These are phyloP conservation scores for Rhodosporidiobolus sp. DNA, from an alignment of 768 basidiomycete genomes.

Conservation along the genomic window DNA sequence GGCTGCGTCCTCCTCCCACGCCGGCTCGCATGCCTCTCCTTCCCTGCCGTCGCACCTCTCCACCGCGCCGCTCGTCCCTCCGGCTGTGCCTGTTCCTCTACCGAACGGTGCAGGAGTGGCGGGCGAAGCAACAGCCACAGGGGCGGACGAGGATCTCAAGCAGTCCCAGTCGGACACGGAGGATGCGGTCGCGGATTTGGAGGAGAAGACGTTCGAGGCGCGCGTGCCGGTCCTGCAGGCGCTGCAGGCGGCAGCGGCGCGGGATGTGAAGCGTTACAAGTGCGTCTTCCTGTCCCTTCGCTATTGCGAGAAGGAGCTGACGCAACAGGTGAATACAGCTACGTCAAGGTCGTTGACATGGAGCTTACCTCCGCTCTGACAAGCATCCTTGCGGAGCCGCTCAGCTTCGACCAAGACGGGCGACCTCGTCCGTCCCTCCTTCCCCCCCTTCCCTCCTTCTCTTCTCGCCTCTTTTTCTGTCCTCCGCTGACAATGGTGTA, in stretches of 20 bases:
- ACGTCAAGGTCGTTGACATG: conserved; percentile 16
- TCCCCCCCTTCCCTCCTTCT: neutral
- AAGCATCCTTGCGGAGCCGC: conserved; percentile 34
- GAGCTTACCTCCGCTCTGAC: conserved; percentile 30
- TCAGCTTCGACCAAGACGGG: conserved; percentile 39
- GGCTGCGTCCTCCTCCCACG: conserved; percentile 2
- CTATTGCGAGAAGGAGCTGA: too few species aligned
- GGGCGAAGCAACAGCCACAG: neutral
- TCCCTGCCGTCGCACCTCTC: neutral
- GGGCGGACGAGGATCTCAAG: neutral
- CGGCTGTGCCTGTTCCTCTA: neutral
- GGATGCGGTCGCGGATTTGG: conserved; percentile 31
- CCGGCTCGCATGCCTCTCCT: neutral
- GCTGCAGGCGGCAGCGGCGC: conserved; percentile 17
- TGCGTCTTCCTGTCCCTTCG: neutral
- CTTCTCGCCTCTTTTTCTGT: neutral
- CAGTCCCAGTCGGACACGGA: conserved; percentile 30
- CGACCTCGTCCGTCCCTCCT: conserved; percentile 24
- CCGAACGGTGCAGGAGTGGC: neutral
- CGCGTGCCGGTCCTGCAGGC: conserved; percentile 30
- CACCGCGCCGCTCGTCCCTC: too few species aligned
- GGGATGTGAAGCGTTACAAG: conserved; percentile 4
- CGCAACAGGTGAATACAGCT: neutral
- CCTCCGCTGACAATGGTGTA: too few species aligned
- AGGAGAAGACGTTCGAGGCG: conserved; percentile 36